Conservation (phyloP, 768 basidiomycete genomes). For the Ramaria sp. region DNA sequence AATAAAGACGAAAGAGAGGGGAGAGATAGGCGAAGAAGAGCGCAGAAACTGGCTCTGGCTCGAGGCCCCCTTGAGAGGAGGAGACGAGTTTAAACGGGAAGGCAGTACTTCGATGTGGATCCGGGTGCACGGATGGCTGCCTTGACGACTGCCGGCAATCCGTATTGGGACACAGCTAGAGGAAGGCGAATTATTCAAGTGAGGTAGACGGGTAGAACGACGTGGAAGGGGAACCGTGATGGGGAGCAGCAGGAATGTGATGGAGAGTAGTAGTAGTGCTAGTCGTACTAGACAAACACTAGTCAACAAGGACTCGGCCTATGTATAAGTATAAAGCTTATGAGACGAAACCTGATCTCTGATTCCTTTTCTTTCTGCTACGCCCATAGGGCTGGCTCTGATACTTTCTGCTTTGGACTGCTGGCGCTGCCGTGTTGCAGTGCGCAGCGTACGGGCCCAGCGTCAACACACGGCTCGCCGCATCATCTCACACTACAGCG, state of each 20-base stretch:
- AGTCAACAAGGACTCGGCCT: not conserved
- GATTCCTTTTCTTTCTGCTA: not conserved
- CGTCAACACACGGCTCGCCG: no score
- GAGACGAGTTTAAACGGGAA: not conserved
- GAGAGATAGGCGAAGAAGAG: conserved; percentile 9
- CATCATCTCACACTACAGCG: no score
- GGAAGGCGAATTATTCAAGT: no score
- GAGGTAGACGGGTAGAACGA: not conserved
- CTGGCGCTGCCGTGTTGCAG: no score
- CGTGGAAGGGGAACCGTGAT: not conserved
- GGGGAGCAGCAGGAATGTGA: not conserved
- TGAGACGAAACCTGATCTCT: not conserved
- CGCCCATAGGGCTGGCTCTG: no score
- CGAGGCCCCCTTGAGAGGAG: not conserved
- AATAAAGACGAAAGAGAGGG: conserved; percentile 15
- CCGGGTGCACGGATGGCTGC: conserved; percentile 1
- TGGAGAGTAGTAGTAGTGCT: not conserved
- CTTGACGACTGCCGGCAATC: conserved; percentile 3
- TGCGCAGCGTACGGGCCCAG: no score
- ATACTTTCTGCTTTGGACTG: no score
- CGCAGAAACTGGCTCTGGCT: not conserved
- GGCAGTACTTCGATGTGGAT: not conserved
- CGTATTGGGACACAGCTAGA: not conserved
- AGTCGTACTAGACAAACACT: not conserved
- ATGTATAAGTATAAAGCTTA: no score